Base-by-base conservation (phyloP, 192 early-diverging fungal genomes). In the Linnemannia exigua region DNA sequence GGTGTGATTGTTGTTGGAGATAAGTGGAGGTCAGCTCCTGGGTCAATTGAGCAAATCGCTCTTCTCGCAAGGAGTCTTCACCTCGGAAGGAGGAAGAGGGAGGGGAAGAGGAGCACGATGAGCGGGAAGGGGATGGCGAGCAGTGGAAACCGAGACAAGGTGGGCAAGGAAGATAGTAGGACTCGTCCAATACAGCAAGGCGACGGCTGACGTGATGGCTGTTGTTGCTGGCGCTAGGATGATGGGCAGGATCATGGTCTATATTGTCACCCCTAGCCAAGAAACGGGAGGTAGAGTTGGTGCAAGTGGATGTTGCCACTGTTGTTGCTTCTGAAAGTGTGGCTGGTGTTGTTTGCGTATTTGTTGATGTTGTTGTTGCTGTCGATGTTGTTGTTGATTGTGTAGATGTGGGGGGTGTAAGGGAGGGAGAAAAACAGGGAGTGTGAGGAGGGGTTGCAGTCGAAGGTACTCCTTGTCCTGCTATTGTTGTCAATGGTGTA, bases 111-210 rank as follows among this genome's bases (percentile, higher is more conserved):
- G 68, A 70, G 17, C 68, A 68, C 44, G 69, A 35, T 3, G 70
- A 67, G 19, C 25, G 70, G 15, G 77, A 25, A 33, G 50, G 54
- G 7, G 68, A 70, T n/a, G n/a, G n/a, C 11, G 76, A 69, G 35
- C 67, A 67, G 47, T 69, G 76, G 35, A 71, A 78, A 25, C 76
- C 76, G 15, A 78, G 46, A n/a, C 69, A 79, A 22, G 77, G 77
- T 6, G 69, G 69, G 48, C 77, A 72, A 6, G 54, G 15, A 28
- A 50, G 76, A 38, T 41, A 70, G 25, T 70, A 78, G 50, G 77
- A 52, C 14, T 79, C 70, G 52, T 72, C 71, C 41, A 22, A 16
- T 54, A 31, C 28, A 31, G 16, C 9, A 61, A 52, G 28, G 63
- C 41, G 54, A n/a, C 31, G 48, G 47, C 25, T 46, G 54, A 20